Base-by-base conservation (phyloP, 192 early-diverging fungal species). In the Coemansia sp. region DNA sequence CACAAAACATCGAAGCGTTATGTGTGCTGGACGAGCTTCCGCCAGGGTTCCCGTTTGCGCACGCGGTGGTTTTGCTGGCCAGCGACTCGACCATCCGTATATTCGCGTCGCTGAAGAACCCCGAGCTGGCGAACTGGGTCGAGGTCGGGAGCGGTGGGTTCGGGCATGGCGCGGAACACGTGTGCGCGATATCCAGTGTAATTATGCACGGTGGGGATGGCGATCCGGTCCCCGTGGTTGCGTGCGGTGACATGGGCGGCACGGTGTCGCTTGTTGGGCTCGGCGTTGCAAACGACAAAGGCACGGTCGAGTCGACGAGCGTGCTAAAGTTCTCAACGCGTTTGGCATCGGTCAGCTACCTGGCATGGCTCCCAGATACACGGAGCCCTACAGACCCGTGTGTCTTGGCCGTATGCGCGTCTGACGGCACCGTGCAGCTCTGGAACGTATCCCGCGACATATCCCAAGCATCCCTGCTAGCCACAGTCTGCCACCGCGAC, bases 51-150 rank as follows among this genome's bases (percentile, higher is more conserved):
- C 45, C 40, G n/a, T 69, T 54, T 24, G 24, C 62, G 31, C 18
- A 56, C 21, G 60, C 66, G 3, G 3, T 72, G 8, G 62, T 49
- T 1, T 38, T 71, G 2, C 46, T 79, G 16, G 58, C 62, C 16
- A 72, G 62, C 65, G 68, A 79, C 45, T 79, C 76, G 3, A 56
- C 58, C 3, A 48, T 79, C 14, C 65, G 62, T 23, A 45, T 79
- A 57, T 58, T 69, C 35, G 62, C 64, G 2, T 33, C 69, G 3
- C 33, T 44, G 24, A 40, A 48, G 4, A 60, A 68, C 31, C 76
- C 69, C 1, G 59, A 69, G 35, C 11, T 40, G 2, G 31, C 27
- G 16, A 64, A 64, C 35, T 79, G 76, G 76, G 30, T 40, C 9
- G 49, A 72, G 33, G 66, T 79, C 11, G 76, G 65, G 10, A 60